These are phyloP conservation scores for Aspergillus panamensis DNA, from an alignment of 495 filamentous ascomycete species.

Conservation along the genomic window DNA sequence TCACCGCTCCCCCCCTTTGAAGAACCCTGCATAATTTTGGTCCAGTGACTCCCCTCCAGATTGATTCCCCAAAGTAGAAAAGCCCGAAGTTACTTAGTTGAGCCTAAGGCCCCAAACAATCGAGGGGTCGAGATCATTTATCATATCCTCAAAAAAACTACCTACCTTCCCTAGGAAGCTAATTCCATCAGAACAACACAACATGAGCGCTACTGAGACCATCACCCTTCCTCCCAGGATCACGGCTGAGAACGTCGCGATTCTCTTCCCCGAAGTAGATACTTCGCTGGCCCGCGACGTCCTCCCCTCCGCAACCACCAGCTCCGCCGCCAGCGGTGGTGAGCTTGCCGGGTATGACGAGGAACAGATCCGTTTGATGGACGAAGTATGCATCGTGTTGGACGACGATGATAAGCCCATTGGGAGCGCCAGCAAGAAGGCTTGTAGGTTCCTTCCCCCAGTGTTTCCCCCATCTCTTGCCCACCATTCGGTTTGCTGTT, in stretches of 20 bases:
- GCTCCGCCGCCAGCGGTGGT: constrained; percentile 33
- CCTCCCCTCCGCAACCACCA: constrained; percentile 43
- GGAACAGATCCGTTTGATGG: constrained; percentile 97
- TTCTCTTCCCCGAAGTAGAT: constrained; percentile 93
- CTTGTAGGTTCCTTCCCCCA: constrained; percentile 63
- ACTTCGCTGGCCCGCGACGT: constrained; percentile 67
- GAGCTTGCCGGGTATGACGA: constrained; percentile 86
- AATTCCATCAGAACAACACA: constrained; percentile 17
- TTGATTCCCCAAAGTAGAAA: constrained; percentile 5
- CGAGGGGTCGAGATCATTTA: not conserved
- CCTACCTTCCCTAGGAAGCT: not conserved
- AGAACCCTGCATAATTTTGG: constrained; percentile 1
- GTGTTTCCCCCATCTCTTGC: not conserved
- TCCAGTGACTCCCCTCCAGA: not conserved
- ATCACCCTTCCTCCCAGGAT: constrained; percentile 47
- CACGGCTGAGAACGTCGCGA: constrained; percentile 81
- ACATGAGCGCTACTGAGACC: constrained; percentile 52
- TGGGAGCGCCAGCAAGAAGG: constrained; percentile 96
- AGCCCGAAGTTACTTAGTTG: not conserved
- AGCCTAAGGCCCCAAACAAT: not conserved
- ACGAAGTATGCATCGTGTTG: constrained; percentile 96
- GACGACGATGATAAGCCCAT: constrained; percentile 92
- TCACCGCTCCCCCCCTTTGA: constrained; percentile 9
- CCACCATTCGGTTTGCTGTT: not conserved
- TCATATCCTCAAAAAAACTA: too few relatives aligned